phyloP scores from a whole-genome alignment of 257 asterid species.

The Jasminum sambac region DNA sequence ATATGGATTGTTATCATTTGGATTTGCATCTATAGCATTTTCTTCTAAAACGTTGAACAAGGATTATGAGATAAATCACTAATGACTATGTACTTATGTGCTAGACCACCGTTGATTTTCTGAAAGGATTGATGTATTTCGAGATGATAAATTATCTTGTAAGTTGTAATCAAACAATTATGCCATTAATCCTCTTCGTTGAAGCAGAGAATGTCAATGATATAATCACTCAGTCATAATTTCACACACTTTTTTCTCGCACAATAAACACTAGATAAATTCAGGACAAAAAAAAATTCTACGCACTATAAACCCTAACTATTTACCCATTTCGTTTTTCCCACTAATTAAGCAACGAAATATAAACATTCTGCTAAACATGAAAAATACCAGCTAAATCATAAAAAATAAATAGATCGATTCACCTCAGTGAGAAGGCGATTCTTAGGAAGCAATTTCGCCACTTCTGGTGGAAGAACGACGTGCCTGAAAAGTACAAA shows the following conservation, averaged over 20 bases:
- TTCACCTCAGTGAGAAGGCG: conserved; percentile 30
- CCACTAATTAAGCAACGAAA: background rate
- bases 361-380: too few relatives aligned
- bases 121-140: too few relatives aligned
- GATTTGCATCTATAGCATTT: too few relatives aligned
- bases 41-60: background rate
- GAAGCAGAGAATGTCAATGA: background rate
- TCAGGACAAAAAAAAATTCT: too few relatives aligned
- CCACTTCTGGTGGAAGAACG: conserved; percentile 30
- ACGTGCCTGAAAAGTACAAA: conserved; percentile 27
- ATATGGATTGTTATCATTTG: too few relatives aligned
- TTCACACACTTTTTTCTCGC: background rate
- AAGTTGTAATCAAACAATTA: too few relatives aligned
- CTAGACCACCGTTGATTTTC: too few relatives aligned
- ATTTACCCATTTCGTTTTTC: background rate
- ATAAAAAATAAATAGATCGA: too few relatives aligned
- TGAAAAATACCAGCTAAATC: too few relatives aligned
- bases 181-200: background rate
- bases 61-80: background rate
- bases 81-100: too few relatives aligned
- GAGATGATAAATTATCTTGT: too few relatives aligned
- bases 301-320: background rate
- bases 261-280: background rate
- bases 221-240: too few relatives aligned
- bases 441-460: conserved; percentile 30